phyloP scores from a whole-genome alignment of 169 alveolate genomes.

The Nephromyces sp. region DNA sequence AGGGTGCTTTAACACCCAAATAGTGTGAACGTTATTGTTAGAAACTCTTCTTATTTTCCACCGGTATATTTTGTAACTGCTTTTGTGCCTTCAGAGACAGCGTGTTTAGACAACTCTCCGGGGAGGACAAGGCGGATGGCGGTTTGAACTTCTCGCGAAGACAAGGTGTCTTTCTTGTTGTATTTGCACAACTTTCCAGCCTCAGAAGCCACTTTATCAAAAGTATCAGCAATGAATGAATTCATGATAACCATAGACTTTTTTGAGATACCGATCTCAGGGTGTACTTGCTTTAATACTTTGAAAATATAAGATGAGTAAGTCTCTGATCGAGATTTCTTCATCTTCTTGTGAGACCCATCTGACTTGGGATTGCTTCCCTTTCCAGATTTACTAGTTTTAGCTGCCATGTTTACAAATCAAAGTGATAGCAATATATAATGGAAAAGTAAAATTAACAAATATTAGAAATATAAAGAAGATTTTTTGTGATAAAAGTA shows the following conservation, averaged over 20 bases:
- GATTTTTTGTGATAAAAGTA: too few species aligned
- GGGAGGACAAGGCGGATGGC: conserved; percentile 97
- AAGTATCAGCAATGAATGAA: conserved; percentile 90
- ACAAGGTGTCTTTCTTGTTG: conserved; percentile 89
- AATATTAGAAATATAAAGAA: not conserved
- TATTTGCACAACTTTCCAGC: conserved; percentile 90
- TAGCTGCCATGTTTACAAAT: conserved; percentile 9
- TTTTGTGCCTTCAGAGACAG: conserved; percentile 99
- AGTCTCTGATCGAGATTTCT: conserved; percentile 25
- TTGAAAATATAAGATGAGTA: conserved; percentile 84
- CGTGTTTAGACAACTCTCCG: conserved; percentile 99
- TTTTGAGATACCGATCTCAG: conserved; percentile 90
- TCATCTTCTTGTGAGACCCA: conserved; percentile 23
- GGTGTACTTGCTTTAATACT: conserved; percentile 92
- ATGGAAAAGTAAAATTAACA: not conserved
- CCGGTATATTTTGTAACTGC: conserved; percentile 95
- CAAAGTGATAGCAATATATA: not conserved
- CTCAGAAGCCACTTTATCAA: conserved; percentile 89
- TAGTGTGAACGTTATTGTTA: not conserved
- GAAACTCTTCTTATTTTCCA: not conserved
- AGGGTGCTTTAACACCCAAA: not conserved
- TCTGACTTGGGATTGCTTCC: too few species aligned
- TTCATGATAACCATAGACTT: conserved; percentile 98
- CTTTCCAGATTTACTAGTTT: conserved; percentile 18
- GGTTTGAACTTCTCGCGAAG: conserved; percentile 95